phyloP scores from a whole-genome alignment of 768 basidiomycete genomes.

The Rubroboletus satanas region DNA sequence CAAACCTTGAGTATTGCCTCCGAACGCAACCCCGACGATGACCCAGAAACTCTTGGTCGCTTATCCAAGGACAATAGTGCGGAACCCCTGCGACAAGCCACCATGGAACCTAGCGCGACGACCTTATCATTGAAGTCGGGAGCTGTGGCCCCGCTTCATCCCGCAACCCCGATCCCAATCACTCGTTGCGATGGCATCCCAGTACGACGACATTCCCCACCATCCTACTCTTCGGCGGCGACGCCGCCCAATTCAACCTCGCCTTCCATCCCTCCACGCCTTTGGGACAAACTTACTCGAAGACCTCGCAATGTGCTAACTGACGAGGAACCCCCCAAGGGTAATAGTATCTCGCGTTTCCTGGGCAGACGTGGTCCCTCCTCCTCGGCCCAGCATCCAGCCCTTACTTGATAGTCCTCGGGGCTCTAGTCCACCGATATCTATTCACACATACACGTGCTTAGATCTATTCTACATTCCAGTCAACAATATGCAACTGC shows the following conservation, averaged over 20 bases:
- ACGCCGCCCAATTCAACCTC: slow-evolving; percentile 1
- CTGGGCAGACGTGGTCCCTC: slow-evolving; percentile 12
- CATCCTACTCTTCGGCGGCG: not conserved
- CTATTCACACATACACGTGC: not conserved
- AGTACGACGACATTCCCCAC: not conserved
- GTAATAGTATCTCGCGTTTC: slow-evolving; percentile 22
- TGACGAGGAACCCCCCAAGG: slow-evolving; percentile 13
- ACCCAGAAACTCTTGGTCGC: not conserved
- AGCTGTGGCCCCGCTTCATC: not conserved
- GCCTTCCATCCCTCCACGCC: slow-evolving; percentile 6
- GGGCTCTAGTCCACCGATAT: not conserved
- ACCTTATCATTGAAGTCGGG: not conserved
- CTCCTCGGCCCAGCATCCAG: slow-evolving; percentile 3
- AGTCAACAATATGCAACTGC: not conserved
- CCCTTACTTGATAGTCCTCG: not conserved
- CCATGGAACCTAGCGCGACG: not conserved
- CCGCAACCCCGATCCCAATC: slow-evolving; percentile 8
- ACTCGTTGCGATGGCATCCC: not conserved
- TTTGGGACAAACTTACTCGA: slow-evolving; percentile 26
- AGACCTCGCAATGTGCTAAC: slow-evolving; percentile 8
- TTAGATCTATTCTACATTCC: not conserved
- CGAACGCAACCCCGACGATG: slow-evolving; percentile 2
- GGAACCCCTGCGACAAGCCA: not conserved
- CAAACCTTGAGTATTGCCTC: slow-evolving; percentile 3
- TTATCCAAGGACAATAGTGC: slow-evolving; percentile 2